A percentile compares a stretch with the other conserved stretches of the same genome.
Evolutionary conservation across 2,329 filamentous ascomycete species (phyloP).

Genomic region (Dothideomycetes sp.): DNA sequence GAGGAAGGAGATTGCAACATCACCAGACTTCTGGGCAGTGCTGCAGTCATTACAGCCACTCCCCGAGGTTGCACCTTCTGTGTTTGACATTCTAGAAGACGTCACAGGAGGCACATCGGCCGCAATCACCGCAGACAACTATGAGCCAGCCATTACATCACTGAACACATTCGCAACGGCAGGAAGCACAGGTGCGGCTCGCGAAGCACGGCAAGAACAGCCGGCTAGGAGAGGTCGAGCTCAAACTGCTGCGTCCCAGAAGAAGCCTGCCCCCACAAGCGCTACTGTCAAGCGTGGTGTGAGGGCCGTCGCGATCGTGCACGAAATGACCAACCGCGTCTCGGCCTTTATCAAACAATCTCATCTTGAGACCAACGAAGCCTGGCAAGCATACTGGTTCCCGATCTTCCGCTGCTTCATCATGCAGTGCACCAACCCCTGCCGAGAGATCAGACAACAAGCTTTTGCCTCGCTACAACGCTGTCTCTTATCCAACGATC

Average conservation of each 20-base stretch:
- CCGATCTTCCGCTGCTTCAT: constrained; percentile 85
- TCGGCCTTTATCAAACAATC: constrained; percentile 85
- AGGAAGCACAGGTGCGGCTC: constrained; percentile 58
- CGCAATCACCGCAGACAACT: constrained; percentile 89
- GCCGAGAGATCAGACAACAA: constrained; percentile 80
- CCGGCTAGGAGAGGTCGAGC: constrained; percentile 12
- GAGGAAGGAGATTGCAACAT: constrained; percentile 86
- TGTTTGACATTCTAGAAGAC: constrained; percentile 78
- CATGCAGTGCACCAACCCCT: constrained; percentile 86
- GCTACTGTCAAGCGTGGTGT: constrained; percentile 66
- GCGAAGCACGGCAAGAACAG: constrained; percentile 50
- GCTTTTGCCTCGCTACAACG: constrained; percentile 80
- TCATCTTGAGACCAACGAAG: constrained; percentile 62
- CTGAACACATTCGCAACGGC: constrained; percentile 84
- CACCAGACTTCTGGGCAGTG: constrained; percentile 94
- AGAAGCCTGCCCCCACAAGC: constrained; percentile 31
- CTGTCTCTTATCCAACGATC: constrained; percentile 70
- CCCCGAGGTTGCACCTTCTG: constrained; percentile 57
- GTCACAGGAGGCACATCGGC: constrained; percentile 61
- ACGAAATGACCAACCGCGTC: constrained; percentile 69
- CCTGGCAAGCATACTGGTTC: constrained; percentile 96
- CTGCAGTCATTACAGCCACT: constrained; percentile 63
- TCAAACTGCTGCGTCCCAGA: constrained; percentile 42
- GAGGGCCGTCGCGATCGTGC: constrained; percentile 71
- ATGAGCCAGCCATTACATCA: constrained; percentile 73